Evolutionary conservation across 768 basidiomycete species (phyloP), one percentile per base, ranked within the genome.

Genomic region (Naematelia aurantialba): DNA sequence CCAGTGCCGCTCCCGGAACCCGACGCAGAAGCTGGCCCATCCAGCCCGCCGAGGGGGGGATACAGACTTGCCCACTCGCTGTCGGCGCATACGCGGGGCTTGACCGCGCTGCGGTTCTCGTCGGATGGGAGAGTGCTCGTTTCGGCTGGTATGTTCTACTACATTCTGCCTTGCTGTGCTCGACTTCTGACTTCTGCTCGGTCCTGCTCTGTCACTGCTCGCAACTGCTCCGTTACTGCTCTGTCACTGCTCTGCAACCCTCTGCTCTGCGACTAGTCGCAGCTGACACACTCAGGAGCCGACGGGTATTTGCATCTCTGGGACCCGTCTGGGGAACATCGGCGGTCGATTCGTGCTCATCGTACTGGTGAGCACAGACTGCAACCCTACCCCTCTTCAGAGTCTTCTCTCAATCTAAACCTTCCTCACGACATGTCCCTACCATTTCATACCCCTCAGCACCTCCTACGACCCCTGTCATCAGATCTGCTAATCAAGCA

Each of bases 61-160:
- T 75, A 71, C 48, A 52, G 24, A 21, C 58, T 73, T 2, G 26
- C 60, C 8, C 65, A 68, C 31, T 62, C 69, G 3, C 54, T 75
- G 0, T 29, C 48, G 8, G 93, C 90, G n/a, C 94, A 97, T 73
- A 84, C 83, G 17, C 82, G 84, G 74, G 83, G 88, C 8, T 83
- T 98, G 51, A 89, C 92, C 1, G 85, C 89, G 13, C 78, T 97
- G 56, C 89, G 89, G 74, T 97, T 94, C 78, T 91, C 88, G 69
- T 87, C 89, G 29, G 84, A 93, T 76, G 93, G 93, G 27, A 80
- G 81, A 55, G 79, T 84, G 61, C 82, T 97, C 44, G 91, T 89
- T 1, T 92, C 91, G 30, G 85, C 85, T 78, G 87, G 93, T 96
- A 24, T 8, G 4, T 34, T 44, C 39, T n/a, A n/a, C n/a, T n/a